A percentile compares a stretch with the other conserved stretches of the same genome.
These are phyloP conservation scores for Elaphomyces granulatus DNA, from an alignment of 495 filamentous ascomycete species.

Conservation along the genomic window DNA sequence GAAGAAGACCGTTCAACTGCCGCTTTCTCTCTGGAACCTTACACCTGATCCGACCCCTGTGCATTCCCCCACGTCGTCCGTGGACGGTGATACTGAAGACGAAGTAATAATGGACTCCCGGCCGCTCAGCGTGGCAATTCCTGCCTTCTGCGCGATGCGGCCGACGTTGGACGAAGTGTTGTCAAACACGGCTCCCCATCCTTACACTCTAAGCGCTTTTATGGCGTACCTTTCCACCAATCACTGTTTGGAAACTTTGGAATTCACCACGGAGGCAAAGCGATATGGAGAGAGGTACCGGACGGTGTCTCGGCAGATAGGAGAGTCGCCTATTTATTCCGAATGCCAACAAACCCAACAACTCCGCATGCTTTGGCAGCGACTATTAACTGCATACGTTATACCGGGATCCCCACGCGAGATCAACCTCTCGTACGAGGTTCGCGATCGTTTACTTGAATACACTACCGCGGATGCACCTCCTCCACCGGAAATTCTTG, in stretches of 20 bases:
- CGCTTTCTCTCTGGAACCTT: constrained; percentile 9
- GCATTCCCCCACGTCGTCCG: constrained; percentile 25
- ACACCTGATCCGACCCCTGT: constrained; percentile 33
- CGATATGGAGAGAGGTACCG: constrained; percentile 71
- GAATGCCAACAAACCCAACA: constrained; percentile 50
- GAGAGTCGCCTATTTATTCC: constrained; percentile 25
- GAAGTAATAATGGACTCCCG: constrained; percentile 42
- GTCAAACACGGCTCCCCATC: constrained; percentile 69
- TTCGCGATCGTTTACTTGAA: constrained; percentile 65
- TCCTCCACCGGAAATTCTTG: constrained; percentile 62
- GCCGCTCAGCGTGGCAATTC: constrained; percentile 49
- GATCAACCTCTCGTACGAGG: constrained; percentile 79
- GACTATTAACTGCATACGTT: constrained; percentile 40
- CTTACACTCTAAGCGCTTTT: constrained; percentile 88
- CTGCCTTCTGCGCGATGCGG: constrained; percentile 54
- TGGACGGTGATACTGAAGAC: constrained; percentile 46
- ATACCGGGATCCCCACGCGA: constrained; percentile 62
- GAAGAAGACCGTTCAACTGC: constrained; percentile 13
- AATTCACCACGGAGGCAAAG: constrained; percentile 92
- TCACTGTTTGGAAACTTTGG: constrained; percentile 90
- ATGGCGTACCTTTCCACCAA: constrained; percentile 97
- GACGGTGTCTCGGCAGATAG: constrained; percentile 34
- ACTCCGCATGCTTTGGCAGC: constrained; percentile 57
- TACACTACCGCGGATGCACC: constrained; percentile 47
- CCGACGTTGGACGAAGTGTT: constrained; percentile 82